Evolutionary conservation across 139 green algal species (phyloP), one percentile per base, ranked within the genome.

Genomic region (Chlamydomonas sphaeroides): DNA sequence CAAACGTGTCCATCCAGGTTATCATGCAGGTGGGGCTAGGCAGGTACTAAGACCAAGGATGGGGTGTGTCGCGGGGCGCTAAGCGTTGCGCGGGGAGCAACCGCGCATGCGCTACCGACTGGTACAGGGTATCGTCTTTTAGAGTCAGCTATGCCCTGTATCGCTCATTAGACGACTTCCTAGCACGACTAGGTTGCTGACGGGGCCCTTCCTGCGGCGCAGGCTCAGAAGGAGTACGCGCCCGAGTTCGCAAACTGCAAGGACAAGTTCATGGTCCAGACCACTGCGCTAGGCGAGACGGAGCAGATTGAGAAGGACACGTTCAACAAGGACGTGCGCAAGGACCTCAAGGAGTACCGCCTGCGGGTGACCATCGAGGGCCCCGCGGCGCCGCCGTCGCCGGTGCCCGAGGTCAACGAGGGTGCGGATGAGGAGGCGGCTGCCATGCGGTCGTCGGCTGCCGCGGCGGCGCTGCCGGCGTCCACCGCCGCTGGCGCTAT

Each of bases 191-290:
- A 41, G 32, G 26, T n/a, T 61, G 23, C 36, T 17, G 17, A 8
- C 70, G 59, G n/a, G 25, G 17, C 20, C 3, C 51, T 57, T 15
- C 17, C n/a, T n/a, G n/a, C n/a, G 56, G 28, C 10, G 83, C 87
- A 93, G 86, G 90, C 87, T 0, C 90, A 93, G 68, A 93, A 93
- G 65, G 90, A 93, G 68, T 86, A 89, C 45, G 81, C 90, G 11
- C 21, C 86, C 26, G 90, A 93, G 80, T 89, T 91, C 62, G 45
- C 75, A 5, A 91, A 91, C 68, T 92, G 90, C 87, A 90, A 90
- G 35, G 90, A 93, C 81, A 93, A 93, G 84, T 93, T 93, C 85
- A 88, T 93, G 87, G 87, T 93, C 1, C 90, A 93, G 68, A 88
- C 86, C 3, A 89, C 82, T 7, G 39, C 49, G n/a, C 80, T 93